These are phyloP conservation scores for Sclerotinia borealis DNA, from an alignment of 2,329 filamentous ascomycete genomes.

Conservation along the genomic window DNA sequence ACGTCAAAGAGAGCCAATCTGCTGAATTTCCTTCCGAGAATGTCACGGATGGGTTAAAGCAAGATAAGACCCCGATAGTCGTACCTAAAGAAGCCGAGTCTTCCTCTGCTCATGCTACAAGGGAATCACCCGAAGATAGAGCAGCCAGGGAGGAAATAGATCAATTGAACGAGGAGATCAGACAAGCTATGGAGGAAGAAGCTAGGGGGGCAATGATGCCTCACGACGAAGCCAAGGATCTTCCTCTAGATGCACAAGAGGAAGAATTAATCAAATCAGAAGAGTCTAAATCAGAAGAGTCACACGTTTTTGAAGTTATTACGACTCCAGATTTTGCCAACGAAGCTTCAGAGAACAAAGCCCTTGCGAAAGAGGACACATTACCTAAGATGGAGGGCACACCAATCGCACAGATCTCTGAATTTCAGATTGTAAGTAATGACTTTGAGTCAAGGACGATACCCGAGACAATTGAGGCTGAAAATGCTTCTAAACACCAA, in stretches of 20 bases:
- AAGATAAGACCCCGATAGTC: neutral
- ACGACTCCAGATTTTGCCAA: neutral
- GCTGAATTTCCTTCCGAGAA: neutral
- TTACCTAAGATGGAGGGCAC: neutral
- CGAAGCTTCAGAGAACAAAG: neutral
- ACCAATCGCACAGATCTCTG: neutral
- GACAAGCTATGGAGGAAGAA: conserved; percentile 11
- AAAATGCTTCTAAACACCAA: neutral
- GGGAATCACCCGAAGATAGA: conserved; percentile 1
- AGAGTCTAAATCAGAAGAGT: neutral
- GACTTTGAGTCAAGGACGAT: neutral
- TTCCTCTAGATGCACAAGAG: neutral
- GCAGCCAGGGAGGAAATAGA: conserved; percentile 8
- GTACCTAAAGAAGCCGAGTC: neutral
- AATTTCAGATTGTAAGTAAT: neutral
- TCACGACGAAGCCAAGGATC: neutral
- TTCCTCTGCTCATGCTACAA: neutral
- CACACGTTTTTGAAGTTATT: neutral
- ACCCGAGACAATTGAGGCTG: neutral
- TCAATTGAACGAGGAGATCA: conserved; percentile 8
- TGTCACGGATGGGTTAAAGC: neutral
- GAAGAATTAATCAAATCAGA: neutral
- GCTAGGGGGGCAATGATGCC: neutral
- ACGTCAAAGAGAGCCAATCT: neutral
- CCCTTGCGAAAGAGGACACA: neutral